Conservation (phyloP, 805 yeast species). For the Tetrapisispora arboricola region DNA sequence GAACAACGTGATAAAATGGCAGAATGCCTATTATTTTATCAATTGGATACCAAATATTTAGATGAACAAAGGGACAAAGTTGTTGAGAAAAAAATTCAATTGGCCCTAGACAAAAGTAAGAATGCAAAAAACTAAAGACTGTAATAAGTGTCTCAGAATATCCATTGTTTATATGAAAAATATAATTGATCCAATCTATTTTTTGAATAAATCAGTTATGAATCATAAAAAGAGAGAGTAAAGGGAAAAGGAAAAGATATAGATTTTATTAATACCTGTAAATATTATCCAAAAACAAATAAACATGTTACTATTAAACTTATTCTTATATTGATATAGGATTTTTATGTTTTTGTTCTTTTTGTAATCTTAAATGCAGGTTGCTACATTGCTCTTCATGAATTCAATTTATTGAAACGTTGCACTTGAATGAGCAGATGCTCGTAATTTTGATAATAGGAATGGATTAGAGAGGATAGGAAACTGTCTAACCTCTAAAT, state of each 20-base stretch:
- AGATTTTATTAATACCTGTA: neutral
- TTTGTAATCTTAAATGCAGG: too few relatives aligned
- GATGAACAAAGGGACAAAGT: slow-evolving; percentile 61
- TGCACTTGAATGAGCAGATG: slow-evolving; percentile 7
- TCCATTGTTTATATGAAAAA: too few relatives aligned
- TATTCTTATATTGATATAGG: too few relatives aligned
- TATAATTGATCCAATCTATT: neutral
- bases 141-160: too few relatives aligned
- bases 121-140: neutral
- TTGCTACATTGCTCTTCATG: too few relatives aligned
- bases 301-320: too few relatives aligned
- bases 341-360: too few relatives aligned
- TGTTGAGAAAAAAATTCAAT: slow-evolving; percentile 45
- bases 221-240: too few relatives aligned
- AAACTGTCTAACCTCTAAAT: neutral
- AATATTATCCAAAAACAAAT: neutral
- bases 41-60: slow-evolving; percentile 45
- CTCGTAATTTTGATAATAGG: slow-evolving; percentile 20
- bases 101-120: neutral
- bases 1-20: slow-evolving; percentile 47
- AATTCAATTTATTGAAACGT: too few relatives aligned
- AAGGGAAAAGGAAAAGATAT: neutral
- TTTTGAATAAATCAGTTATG: too few relatives aligned
- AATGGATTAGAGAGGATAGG: slow-evolving; percentile 1
- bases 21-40: slow-evolving; percentile 52